Evolutionary conservation across 441 rosid genomes (phyloP), one percentile per base, ranked within the genome.

Genomic region (Breynia disticha): DNA sequence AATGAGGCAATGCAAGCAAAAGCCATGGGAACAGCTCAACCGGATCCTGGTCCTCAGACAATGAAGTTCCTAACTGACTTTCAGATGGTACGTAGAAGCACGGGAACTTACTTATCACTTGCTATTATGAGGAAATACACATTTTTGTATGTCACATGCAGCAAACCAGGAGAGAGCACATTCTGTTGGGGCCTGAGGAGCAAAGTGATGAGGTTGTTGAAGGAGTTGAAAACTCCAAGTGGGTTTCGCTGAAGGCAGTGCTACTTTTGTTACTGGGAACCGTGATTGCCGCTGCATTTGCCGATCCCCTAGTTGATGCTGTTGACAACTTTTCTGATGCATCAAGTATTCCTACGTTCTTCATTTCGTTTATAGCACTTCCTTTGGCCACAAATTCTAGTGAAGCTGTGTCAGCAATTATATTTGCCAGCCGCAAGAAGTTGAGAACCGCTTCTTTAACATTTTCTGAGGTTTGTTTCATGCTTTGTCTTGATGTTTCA

Each of bases 371-470:
- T 66, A 79, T 91, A 20, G 95, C 60, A 18, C 76, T 91, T 64
- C 97, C 98, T n/a, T 60, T 89, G 63, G 98, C 97, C 47, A 93
- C 96, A 67, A 87, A 86, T 55, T 78, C 95, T 15, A 84, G 98
- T 60, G 98, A 93, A 80, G 86, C 95, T 2, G 95, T 88, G 38
- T 84, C 98, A 10, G 90, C 95, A 38, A 84, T 88, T 55, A 84
- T 88, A 50, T 84, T 84, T 21, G 79, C 97, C 24, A 76, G 73
- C 48, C 91, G 95, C 16, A 88, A 91, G 64, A 77, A 79, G 74
- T 54, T 53, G 54, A 76, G 70, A 63, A 86, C 95, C 4, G 66
- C 98, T 57, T 91, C 98, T 1, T 70, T 88, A 56, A 82, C 97
- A 57, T 86, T 82, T 69, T 88, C 95, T 4, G 97, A 86, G 97